A percentile compares a stretch with the other conserved stretches of the same genome.
These are phyloP conservation scores for Phytophthora sansomeana DNA, from an alignment of 352 stramenopile genomes.

Conservation along the genomic window DNA sequence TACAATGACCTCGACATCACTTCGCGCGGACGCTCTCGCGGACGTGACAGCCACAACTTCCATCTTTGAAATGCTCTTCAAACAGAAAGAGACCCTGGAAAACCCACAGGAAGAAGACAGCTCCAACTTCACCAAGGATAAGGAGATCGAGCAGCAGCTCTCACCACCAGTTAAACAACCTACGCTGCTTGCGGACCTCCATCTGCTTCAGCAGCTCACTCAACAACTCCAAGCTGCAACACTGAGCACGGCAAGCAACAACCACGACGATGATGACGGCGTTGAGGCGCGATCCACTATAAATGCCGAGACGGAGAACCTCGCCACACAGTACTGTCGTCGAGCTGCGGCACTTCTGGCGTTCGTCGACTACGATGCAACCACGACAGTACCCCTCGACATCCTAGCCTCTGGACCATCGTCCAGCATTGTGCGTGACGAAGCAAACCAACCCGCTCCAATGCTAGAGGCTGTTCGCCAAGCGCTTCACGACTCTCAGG, in stretches of 20 bases:
- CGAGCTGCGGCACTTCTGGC: constrained; percentile 46
- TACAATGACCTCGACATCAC: constrained; percentile 21
- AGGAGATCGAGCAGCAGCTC: constrained; percentile 19
- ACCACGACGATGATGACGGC: constrained; percentile 27
- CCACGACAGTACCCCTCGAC: constrained; percentile 33
- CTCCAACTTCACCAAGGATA: constrained; percentile 3
- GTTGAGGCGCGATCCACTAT: neutral
- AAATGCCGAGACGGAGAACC: constrained; percentile 23
- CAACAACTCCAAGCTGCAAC: constrained; percentile 34
- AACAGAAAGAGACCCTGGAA: constrained; percentile 24
- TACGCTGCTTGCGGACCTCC: constrained; percentile 34
- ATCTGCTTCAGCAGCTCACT: constrained; percentile 35
- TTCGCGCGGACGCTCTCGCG: constrained; percentile 9
- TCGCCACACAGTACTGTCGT: constrained; percentile 44
- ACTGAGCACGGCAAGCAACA: constrained; percentile 25
- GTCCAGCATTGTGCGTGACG: constrained; percentile 1
- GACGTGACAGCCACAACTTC: constrained; percentile 15
- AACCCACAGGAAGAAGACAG: constrained; percentile 23
- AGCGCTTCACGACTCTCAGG: constrained; percentile 52
- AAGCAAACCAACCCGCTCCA: constrained; percentile 29
- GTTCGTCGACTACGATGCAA: constrained; percentile 53
- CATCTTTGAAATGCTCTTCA: constrained; percentile 43
- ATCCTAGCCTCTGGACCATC: constrained; percentile 22
- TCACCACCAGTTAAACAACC: constrained; percentile 26
- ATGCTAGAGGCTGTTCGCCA: constrained; percentile 49